phyloP scores from a whole-genome alignment of 1,284 basidiomycete species.

The Hemileccinum hortonii region DNA sequence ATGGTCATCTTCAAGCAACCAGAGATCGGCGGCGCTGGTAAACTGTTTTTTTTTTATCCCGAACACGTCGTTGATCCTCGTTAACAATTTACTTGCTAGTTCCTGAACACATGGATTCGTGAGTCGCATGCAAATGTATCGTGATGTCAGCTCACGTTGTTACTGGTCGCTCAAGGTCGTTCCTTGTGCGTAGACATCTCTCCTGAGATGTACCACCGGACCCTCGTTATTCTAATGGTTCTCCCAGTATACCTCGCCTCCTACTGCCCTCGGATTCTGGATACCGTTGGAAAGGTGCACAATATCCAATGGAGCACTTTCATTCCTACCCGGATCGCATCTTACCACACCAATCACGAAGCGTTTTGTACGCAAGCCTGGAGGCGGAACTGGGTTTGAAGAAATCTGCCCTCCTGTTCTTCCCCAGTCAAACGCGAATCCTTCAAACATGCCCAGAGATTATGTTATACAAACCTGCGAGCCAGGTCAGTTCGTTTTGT shows the following conservation, averaged over 20 bases:
- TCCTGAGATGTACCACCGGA: neutral
- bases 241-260: slow-evolving; percentile 84
- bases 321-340: slow-evolving; percentile 92
- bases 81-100: slow-evolving; percentile 41
- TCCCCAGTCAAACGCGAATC: slow-evolving; percentile 24
- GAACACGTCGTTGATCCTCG: neutral
- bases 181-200: slow-evolving; percentile 52
- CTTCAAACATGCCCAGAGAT: slow-evolving; percentile 36
- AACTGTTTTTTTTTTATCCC: slow-evolving; percentile 14
- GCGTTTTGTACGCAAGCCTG: slow-evolving; percentile 76
- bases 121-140: slow-evolving; percentile 32
- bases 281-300: slow-evolving; percentile 91
- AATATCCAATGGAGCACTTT: slow-evolving; percentile 81
- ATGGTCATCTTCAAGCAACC: slow-evolving; percentile 95
- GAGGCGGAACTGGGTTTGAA: slow-evolving; percentile 81
- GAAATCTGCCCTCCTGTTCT: slow-evolving; percentile 45
- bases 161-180: slow-evolving; percentile 50
- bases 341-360: slow-evolving; percentile 68
- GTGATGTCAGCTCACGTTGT: slow-evolving; percentile 3
- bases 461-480: slow-evolving; percentile 75
- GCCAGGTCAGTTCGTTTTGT: slow-evolving; percentile 54
- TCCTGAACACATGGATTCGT: slow-evolving; percentile 83
- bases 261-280: slow-evolving; percentile 93
- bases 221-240: neutral
- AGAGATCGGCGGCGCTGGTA: slow-evolving; percentile 85